These are phyloP conservation scores for Irpex sp. DNA, from an alignment of 1,284 basidiomycete genomes.

Conservation along the genomic window DNA sequence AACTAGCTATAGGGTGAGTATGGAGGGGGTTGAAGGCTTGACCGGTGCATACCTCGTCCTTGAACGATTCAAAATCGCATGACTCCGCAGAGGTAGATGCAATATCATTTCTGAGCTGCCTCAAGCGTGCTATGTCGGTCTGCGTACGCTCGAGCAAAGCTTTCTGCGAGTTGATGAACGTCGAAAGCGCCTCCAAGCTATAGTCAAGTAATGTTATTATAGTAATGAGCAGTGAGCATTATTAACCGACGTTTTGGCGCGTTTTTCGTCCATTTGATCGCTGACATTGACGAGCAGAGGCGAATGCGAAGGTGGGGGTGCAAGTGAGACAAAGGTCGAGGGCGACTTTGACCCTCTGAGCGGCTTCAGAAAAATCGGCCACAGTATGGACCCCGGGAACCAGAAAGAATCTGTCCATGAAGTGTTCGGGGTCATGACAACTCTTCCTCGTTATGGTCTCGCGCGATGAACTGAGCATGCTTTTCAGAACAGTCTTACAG, in stretches of 20 bases:
- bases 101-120: constrained; percentile 36
- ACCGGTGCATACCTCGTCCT: constrained; percentile 30
- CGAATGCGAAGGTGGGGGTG: not conserved
- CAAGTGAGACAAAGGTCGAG: not conserved
- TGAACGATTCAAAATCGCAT: constrained; percentile 22
- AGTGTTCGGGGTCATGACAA: not conserved
- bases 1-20: constrained; percentile 31
- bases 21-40: constrained; percentile 9
- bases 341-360: not conserved
- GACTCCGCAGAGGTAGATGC: constrained; percentile 29
- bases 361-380: not conserved
- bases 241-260: constrained; percentile 52
- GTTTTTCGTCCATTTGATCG: constrained; percentile 47
- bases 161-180: constrained; percentile 59
- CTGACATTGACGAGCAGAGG: constrained; percentile 23
- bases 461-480: not conserved
- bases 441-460: not conserved
- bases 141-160: constrained; percentile 52
- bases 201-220: constrained; percentile 12
- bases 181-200: constrained; percentile 64
- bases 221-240: not conserved
- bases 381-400: not conserved
- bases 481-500: not conserved
- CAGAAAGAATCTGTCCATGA: not conserved
- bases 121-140: constrained; percentile 55